Evolutionary conservation across 805 yeast genomes (phyloP).

Genomic region (Saturnispora serradocipensis): DNA sequence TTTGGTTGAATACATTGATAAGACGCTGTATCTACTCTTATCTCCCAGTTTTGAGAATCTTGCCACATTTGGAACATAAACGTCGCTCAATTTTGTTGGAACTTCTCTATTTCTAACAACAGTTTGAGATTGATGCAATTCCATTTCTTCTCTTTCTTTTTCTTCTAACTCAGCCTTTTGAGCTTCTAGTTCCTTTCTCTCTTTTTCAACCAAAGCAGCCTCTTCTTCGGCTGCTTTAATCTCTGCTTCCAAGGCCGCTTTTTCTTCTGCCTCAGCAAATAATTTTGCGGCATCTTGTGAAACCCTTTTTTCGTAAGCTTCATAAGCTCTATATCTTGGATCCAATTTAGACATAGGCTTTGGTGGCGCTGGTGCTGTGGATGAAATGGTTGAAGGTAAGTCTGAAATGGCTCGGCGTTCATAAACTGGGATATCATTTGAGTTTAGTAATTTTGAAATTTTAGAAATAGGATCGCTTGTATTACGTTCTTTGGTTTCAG

Average conservation of each 20-base stretch:
- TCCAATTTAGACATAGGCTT: constrained; percentile 50
- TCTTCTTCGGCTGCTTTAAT: constrained; percentile 8
- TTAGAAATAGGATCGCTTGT: constrained; percentile 26
- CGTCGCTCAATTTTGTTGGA: constrained; percentile 50
- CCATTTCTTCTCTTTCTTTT: constrained; percentile 7
- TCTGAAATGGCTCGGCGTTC: constrained; percentile 39
- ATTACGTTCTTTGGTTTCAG: constrained; percentile 14
- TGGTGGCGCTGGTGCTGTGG: constrained; percentile 33
- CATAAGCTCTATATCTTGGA: constrained; percentile 46
- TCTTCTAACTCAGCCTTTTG: neutral
- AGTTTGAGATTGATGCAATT: neutral
- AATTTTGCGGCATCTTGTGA: constrained; percentile 35
- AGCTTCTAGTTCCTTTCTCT: constrained; percentile 9
- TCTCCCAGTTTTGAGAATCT: constrained; percentile 57
- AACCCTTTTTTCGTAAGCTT: constrained; percentile 33
- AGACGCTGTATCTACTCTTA: constrained; percentile 61
- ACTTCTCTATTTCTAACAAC: constrained; percentile 22
- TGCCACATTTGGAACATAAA: constrained; percentile 61
- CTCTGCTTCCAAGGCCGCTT: constrained; percentile 13
- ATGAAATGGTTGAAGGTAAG: constrained; percentile 20
- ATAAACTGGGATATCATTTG: constrained; percentile 35
- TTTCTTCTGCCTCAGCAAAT: constrained; percentile 21
- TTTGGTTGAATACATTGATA: constrained; percentile 62
- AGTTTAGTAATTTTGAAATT: constrained; percentile 33
- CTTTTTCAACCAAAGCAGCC: constrained; percentile 8